These are phyloP conservation scores for Verticillium dahliae DNA, from an alignment of 2,329 filamentous ascomycete species.

Conservation along the genomic window DNA sequence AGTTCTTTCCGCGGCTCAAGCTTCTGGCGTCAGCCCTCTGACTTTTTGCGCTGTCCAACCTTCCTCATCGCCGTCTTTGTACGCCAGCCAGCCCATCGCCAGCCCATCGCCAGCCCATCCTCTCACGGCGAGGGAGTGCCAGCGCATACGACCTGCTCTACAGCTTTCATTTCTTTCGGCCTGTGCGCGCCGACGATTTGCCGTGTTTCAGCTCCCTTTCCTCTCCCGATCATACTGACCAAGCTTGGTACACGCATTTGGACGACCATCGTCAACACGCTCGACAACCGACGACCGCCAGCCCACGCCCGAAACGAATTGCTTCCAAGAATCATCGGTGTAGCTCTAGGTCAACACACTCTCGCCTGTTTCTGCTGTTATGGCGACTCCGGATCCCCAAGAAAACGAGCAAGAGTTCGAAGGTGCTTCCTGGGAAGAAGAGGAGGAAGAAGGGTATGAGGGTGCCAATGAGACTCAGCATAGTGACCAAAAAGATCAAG, in stretches of 20 bases:
- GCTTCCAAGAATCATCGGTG: no score
- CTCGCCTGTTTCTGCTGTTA: background rate
- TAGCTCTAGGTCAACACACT: background rate
- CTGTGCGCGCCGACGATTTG: background rate
- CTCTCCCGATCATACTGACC: background rate
- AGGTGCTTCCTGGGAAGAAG: constrained; percentile 43
- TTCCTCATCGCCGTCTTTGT: background rate
- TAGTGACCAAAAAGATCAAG: constrained; percentile 49
- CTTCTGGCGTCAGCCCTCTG: background rate
- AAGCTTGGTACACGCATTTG: background rate
- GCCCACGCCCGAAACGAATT: background rate
- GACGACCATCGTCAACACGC: background rate
- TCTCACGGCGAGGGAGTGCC: background rate
- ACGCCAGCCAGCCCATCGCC: background rate
- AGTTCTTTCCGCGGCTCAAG: background rate
- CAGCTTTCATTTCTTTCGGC: background rate
- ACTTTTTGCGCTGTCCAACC: background rate
- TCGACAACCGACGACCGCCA: background rate
- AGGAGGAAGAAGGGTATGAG: constrained; percentile 43
- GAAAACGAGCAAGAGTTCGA: constrained; percentile 20
- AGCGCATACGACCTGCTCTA: background rate
- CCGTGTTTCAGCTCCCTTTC: background rate
- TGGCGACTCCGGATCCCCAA: constrained; percentile 11
- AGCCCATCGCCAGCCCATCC: background rate
- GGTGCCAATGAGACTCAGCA: constrained; percentile 49